Conservation (phyloP, 2,329 filamentous ascomycete genomes). For the Phyllosticta capitalensis region DNA sequence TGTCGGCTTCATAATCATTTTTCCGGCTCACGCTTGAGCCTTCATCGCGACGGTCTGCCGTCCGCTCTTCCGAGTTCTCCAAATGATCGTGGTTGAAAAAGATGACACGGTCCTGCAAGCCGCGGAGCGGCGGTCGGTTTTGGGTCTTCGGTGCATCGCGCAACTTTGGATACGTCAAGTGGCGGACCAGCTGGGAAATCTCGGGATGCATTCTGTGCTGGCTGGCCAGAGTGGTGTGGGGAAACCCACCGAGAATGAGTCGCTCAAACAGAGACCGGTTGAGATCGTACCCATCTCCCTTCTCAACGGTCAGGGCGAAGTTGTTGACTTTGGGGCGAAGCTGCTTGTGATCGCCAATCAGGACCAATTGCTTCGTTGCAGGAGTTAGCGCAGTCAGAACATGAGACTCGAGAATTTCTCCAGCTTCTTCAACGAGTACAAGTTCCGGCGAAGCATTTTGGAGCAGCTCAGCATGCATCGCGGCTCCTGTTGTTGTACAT, state of each 20-base stretch:
- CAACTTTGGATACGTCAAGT: conserved; percentile 54
- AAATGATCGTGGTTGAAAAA: conserved; percentile 55
- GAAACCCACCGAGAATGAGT: conserved; percentile 47
- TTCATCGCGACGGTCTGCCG: conserved; percentile 44
- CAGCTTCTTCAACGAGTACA: conserved; percentile 62
- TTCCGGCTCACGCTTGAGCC: conserved; percentile 23
- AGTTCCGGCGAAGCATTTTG: conserved; percentile 47
- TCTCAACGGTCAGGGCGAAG: conserved; percentile 52
- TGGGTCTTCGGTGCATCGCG: conserved; percentile 44
- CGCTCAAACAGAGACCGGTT: conserved; percentile 62
- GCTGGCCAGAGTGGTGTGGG: conserved; percentile 44
- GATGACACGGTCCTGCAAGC: conserved; percentile 50
- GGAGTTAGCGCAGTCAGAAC: conserved; percentile 50
- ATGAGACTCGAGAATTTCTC: conserved; percentile 62
- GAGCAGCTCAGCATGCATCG: conserved; percentile 50
- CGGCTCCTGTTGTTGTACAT: conserved; percentile 62
- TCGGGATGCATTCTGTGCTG: conserved; percentile 64
- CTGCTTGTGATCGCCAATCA: conserved; percentile 68
- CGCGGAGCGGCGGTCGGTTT: conserved; percentile 40
- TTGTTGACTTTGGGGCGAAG: conserved; percentile 58
- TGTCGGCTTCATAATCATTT: conserved; percentile 56
- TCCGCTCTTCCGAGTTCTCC: conserved; percentile 34
- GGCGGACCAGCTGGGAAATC: conserved; percentile 50
- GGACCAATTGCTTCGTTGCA: conserved; percentile 51
- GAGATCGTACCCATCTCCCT: conserved; percentile 55